A percentile compares a stretch with the other conserved stretches of the same genome.
Conservation (phyloP, 495 filamentous ascomycete genomes). For the Ramalina intermedia region DNA sequence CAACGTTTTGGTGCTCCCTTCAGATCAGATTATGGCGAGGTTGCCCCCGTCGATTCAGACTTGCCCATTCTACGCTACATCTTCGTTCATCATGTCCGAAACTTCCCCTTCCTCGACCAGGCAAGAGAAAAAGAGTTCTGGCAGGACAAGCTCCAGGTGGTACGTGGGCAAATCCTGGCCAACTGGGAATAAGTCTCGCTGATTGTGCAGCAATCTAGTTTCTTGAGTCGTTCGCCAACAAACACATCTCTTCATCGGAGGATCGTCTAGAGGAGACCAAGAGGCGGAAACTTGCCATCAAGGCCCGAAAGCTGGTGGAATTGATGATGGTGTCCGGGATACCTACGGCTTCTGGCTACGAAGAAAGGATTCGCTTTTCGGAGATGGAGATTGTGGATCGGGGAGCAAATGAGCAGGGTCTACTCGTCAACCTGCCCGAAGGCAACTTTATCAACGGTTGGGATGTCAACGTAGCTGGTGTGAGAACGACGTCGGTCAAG, state of each 20-base stretch:
- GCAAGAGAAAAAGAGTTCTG: slow-evolving; percentile 97
- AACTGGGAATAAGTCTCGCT: neutral
- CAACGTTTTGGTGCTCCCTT: slow-evolving; percentile 94
- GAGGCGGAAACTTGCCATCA: slow-evolving; percentile 75
- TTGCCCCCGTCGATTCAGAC: slow-evolving; percentile 85
- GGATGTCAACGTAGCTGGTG: slow-evolving; percentile 92
- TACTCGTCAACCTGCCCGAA: slow-evolving; percentile 74
- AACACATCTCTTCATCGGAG: slow-evolving; percentile 92
- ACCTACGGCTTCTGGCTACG: slow-evolving; percentile 89
- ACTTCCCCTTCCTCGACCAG: slow-evolving; percentile 93
- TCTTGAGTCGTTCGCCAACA: slow-evolving; percentile 93
- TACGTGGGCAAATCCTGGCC: slow-evolving; percentile 20
- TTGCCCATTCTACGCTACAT: slow-evolving; percentile 90
- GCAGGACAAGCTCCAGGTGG: slow-evolving; percentile 95
- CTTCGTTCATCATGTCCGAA: slow-evolving; percentile 94
- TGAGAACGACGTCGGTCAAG: slow-evolving; percentile 66
- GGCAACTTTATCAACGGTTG: slow-evolving; percentile 85
- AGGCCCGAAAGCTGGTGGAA: slow-evolving; percentile 89
- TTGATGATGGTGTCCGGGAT: slow-evolving; percentile 99
- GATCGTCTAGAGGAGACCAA: slow-evolving; percentile 94
- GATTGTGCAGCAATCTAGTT: slow-evolving; percentile 41
- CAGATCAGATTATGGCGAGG: slow-evolving; percentile 78
- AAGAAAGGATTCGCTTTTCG: slow-evolving; percentile 88
- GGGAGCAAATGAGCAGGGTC: slow-evolving; percentile 76
- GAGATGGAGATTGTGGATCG: slow-evolving; percentile 94